Base-by-base conservation (phyloP, 2,329 filamentous ascomycete genomes). In the Onygena corvina region DNA sequence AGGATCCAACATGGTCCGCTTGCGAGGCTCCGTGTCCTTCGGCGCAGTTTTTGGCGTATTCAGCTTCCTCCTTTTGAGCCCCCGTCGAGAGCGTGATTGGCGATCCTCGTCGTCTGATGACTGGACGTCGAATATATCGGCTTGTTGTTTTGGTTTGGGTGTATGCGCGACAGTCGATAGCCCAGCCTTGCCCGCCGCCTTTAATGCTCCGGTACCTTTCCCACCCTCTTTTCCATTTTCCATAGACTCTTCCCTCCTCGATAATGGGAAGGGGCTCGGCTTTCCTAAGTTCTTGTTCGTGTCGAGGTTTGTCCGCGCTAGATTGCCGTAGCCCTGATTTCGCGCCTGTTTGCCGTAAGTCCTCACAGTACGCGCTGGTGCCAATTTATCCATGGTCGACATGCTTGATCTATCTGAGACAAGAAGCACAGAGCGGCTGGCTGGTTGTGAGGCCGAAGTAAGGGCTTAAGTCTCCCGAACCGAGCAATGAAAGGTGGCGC, bases 81-180 rank as follows among this genome's bases (percentile, higher is more conserved):
- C 40, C 27, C 38, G 50, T 18, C 48, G 49, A 18, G 29, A 29
- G 12, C 30, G 30, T 9, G n/a, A 34, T 42, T 42, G 38, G n/a
- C 35, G 49, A 8, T 42, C 46, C 38, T 62, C 60, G 7, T 63
- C 61, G 20, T 57, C 57, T 11, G 61, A 62, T 4, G 60, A 60
- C 8, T 55, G 55, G 18, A 61, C 42, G 31, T 63, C 60, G 46
- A 56, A 62, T 21, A 62, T 53, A 27, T 50, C 47, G 40, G 27
- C 36, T 14, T 36, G 23, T 11, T 47, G 18, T 18, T 30, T 27
- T 16, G 18, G n/a, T 6, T 27, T 27, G 21, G 46, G 46, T 9
- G 46, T 47, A 35, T 29, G 31, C 30, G 46, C 18, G 12, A 23
- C 33, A n/a, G 29, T 47, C 12, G 29, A 31, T 18, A 30, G 27